Conservation (phyloP, 2,329 filamentous ascomycete species). For the Madurella mycetomatis region DNA sequence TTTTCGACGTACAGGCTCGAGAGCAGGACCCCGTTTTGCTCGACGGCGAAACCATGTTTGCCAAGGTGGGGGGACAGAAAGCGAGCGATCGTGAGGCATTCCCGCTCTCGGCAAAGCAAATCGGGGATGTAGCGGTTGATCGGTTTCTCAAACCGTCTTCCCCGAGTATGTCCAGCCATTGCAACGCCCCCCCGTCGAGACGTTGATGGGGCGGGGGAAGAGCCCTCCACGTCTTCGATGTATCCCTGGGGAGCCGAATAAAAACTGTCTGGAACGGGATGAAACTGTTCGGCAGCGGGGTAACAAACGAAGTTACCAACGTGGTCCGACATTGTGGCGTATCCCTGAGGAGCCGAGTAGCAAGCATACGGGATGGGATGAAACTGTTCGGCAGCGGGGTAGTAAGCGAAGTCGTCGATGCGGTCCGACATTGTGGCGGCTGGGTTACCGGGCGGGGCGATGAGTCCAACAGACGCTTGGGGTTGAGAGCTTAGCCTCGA, state of each 20-base stretch:
- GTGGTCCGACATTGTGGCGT: not conserved
- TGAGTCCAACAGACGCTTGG: not conserved
- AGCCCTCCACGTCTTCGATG: not conserved
- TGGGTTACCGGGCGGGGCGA: not conserved
- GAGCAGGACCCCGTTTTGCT: not conserved
- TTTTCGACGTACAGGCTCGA: not conserved
- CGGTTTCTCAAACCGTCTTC: not conserved
- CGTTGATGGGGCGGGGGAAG: not conserved
- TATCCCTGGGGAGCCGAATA: not conserved
- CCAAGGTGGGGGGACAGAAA: not conserved
- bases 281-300: no score
- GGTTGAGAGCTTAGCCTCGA: not conserved
- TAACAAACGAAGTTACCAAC: not conserved
- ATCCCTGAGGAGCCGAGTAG: no score
- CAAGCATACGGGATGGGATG: not conserved
- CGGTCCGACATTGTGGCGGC: not conserved
- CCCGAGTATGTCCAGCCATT: not conserved
- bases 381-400: no score
- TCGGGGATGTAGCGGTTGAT: not conserved
- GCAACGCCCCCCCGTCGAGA: not conserved
- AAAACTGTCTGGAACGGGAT: no score
- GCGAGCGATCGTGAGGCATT: not conserved
- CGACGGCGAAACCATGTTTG: no score
- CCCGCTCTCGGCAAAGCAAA: not conserved
- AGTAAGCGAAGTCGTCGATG: not conserved